Base-by-base conservation (phyloP, 306 rosid species). In the Arachis hypogaea region DNA sequence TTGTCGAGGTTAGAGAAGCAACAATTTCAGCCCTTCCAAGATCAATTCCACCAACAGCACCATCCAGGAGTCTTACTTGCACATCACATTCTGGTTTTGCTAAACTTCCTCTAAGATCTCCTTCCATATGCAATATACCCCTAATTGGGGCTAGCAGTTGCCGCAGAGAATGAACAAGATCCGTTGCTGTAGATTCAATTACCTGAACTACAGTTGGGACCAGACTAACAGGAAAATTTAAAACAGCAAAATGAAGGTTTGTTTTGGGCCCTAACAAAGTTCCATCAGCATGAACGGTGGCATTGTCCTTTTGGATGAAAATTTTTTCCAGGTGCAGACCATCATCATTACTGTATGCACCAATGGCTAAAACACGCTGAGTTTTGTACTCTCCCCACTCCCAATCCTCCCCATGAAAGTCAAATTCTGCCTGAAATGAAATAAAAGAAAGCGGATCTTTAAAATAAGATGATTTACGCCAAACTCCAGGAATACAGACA, bases 81-180 rank as follows among this genome's bases (percentile, higher is more conserved):
- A 90, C 93, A 82, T 94, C 97, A 82, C 97, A 94, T 80, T 91
- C 97, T 75, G 96, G 98, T 80, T 88, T 94, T 70, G 80, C 92
- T 73, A 91, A 88, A 74, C 84, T 94, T 42, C 98, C 97, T 80
- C 97, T 85, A 44, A 94, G 95, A 85, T 94, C 96, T 66, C 98
- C 98, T 82, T 94, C 98, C 98, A 94, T 94, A 84, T 94, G 95
- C 88, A 94, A 84, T 80, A 85, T 85, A 57, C 98, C 98, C 77
- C 76, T 88, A 57, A 94, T 84, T 12, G 96, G 90, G 77, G 96
- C 89, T 73, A 91, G 73, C 66, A 89, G 77, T 70, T 87, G 88
- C 83, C 88, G 75, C 80, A 89, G 69, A 69, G 95, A 88, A 78
- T 78, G 97, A 80, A 85, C 85, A 43, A 76, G 80, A 83, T 86